A percentile compares a stretch with the other conserved stretches of the same genome.
Evolutionary conservation across 1,284 basidiomycete genomes (phyloP).

Genomic region (Moesziomyces parantarcticus): DNA sequence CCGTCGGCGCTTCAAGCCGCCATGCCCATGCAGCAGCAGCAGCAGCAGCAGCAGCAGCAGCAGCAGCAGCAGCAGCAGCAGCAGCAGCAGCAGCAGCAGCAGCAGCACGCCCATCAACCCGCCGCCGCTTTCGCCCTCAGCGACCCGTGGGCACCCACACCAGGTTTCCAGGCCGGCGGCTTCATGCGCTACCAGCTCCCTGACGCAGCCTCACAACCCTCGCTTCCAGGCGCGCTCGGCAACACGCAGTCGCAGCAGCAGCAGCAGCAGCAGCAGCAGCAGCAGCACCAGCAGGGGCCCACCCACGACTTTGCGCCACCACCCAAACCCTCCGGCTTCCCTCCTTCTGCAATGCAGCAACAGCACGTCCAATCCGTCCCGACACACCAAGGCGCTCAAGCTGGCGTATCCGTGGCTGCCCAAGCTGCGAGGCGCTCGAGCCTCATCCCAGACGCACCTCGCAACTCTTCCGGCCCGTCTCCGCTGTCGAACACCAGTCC

Average conservation of each 20-base stretch:
- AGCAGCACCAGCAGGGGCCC: constrained; percentile 6
- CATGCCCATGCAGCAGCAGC: constrained; percentile 10
- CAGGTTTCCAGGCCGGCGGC: constrained; percentile 19
- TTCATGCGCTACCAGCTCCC: constrained; percentile 30
- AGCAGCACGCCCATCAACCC: constrained; percentile 14
- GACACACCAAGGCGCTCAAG: constrained; percentile 3
- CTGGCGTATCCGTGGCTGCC: not conserved
- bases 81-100: constrained; percentile 1
- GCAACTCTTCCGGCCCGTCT: constrained; percentile 10
- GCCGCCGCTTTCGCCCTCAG: constrained; percentile 7
- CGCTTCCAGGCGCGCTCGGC: not conserved
- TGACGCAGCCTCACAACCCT: not conserved
- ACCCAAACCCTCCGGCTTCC: constrained; percentile 5
- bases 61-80: constrained; percentile 7
- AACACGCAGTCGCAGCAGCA: constrained; percentile 10
- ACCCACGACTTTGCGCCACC: not conserved
- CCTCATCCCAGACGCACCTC: constrained; percentile 2
- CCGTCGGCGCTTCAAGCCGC: constrained; percentile 6
- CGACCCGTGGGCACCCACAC: constrained; percentile 11
- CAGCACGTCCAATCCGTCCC: constrained; percentile 3
- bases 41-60: not conserved
- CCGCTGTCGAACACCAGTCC: constrained; percentile 19
- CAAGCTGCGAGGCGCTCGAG: not conserved
- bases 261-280: constrained; percentile 10
- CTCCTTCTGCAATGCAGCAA: not conserved